Conservation (phyloP, 179 eudicot genomes). For the Patellifolia procumbens region DNA sequence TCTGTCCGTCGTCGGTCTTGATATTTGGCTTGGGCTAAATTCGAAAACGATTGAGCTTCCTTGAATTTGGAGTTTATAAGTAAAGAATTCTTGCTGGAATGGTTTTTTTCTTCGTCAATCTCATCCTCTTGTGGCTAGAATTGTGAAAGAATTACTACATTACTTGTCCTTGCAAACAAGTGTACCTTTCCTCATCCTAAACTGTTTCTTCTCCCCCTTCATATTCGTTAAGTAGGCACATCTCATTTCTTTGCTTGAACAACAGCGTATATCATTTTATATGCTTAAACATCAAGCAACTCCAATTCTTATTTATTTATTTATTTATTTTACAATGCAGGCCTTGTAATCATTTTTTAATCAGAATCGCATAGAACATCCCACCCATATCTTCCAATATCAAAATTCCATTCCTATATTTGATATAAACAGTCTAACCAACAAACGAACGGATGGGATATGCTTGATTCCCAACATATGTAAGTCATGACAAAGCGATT, state of each 20-base stretch:
- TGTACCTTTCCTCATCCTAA: constrained; percentile 10
- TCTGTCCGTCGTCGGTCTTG: no score
- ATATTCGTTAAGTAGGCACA: constrained; percentile 15
- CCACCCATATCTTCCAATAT: constrained; percentile 24
- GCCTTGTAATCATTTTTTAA: not conserved
- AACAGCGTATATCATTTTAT: constrained; percentile 15
- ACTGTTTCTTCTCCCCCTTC: constrained; percentile 20
- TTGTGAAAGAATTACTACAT: constrained; percentile 18
- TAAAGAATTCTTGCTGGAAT: not conserved
- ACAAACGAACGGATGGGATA: not conserved
- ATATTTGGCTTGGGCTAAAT: no score
- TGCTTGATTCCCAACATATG: not conserved
- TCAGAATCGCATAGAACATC: constrained; percentile 19
- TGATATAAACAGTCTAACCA: not conserved
- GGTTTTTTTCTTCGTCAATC: not conserved
- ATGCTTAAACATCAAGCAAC: constrained; percentile 13
- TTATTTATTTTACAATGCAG: no score
- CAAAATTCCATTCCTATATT: not conserved
- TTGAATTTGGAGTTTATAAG: no score
- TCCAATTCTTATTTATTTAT: no score
- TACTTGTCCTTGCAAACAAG: constrained; percentile 30
- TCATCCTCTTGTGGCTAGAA: not conserved
- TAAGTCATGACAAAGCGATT: no score
- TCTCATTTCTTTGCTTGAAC: constrained; percentile 33
- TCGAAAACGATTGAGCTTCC: no score